Base-by-base conservation (phyloP, 352 stramenopile species). In the Poterioochromonas sp. region DNA sequence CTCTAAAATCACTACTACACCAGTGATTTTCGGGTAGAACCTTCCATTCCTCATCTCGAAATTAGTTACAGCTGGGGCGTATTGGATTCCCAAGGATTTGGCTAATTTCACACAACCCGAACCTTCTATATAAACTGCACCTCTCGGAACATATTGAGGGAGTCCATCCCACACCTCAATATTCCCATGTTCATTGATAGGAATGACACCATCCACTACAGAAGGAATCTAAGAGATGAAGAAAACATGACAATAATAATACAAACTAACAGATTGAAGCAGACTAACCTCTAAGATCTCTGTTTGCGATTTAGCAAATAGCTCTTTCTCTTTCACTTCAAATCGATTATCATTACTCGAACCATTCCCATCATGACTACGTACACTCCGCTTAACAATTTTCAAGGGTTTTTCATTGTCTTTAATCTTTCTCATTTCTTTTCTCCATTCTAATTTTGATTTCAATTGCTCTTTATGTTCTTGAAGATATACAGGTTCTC, bases 131-230 rank as follows among this genome's bases (percentile, higher is more conserved):
- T 44, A 76, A 20, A 12, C 8, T 34, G 69, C 69, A 18, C 69
- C 69, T 34, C 1, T 3, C 0, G 69, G 69, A 11, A 76, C 69
- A 40, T 68, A 76, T 29, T 3, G 12, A n/a, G 34, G n/a, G 1
- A 5, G n/a, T 18, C 39, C 39, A 76, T 64, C 49, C 69, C 69
- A 76, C 3, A 76, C 69, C 37, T 76, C 69, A 11, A 65, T 29
- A 63, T 76, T 76, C 0, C 69, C 69, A 43, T 64, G 69, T 22
- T 76, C 5, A 43, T 76, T 76, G 1, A 8, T 53, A 8, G 69
- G 69, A 63, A 76, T 65, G 8, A 76, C 41, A 43, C 63, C 63
- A 44, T 73, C 29, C 8, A 43, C 63, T 43, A 73, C 29, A 8
- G 11, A 2, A 18, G 41, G 29, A 29, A 73, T 43, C 63, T 73